Evolutionary conservation across 1,139 yeast species (phyloP).

Genomic region (Magnusiomyces suaveolens): DNA sequence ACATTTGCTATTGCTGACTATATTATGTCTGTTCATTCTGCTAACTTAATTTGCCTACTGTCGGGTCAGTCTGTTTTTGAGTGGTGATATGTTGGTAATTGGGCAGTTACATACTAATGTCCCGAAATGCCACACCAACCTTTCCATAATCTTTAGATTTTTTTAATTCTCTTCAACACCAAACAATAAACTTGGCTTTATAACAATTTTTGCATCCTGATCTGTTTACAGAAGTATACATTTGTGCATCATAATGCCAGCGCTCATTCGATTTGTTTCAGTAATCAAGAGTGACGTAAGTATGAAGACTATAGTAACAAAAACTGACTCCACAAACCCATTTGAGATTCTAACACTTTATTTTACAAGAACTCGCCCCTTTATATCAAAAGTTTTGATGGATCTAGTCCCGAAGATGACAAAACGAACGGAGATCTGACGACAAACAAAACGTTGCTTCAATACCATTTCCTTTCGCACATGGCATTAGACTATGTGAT

Average conservation of each 20-base stretch:
- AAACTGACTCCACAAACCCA: too few species aligned
- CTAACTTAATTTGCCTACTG: too few species aligned
- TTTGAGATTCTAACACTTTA: neutral
- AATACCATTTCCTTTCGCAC: conserved; percentile 35
- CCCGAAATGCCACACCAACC: neutral
- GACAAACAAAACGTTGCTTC: conserved; percentile 19
- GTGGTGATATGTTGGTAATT: neutral
- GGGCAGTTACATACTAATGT: neutral
- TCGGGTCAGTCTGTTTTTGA: too few species aligned
- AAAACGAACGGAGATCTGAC: conserved; percentile 11
- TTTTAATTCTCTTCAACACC: too few species aligned
- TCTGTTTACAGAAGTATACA: too few species aligned
- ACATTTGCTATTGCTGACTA: too few species aligned
- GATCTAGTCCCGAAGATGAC: neutral
- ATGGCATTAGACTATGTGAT: conserved; percentile 36
- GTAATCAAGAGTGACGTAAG: conserved; percentile 27
- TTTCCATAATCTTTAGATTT: neutral
- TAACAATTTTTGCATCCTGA: too few species aligned
- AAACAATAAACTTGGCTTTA: too few species aligned
- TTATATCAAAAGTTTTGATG: conserved; percentile 22
- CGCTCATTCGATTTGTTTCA: conserved; percentile 26
- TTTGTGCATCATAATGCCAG: conserved; percentile 20
- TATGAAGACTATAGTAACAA: too few species aligned
- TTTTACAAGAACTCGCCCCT: conserved; percentile 25
- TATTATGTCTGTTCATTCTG: too few species aligned